Conservation (phyloP, 164 flowering plant genomes). For the Magnolia kwangsiensis region DNA sequence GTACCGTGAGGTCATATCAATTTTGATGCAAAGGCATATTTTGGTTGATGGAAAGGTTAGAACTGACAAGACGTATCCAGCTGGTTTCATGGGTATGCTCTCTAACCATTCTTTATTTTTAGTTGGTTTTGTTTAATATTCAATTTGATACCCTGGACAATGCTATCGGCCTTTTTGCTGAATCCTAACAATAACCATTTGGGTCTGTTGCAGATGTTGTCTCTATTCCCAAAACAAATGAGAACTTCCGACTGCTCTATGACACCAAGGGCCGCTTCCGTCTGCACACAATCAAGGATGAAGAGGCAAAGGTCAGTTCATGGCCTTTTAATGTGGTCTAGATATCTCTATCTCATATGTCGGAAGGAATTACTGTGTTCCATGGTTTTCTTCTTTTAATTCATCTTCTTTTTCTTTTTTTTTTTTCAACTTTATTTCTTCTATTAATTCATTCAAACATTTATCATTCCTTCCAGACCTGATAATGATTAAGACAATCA, state of each 20-base stretch:
- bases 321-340: neutral
- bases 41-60: constrained; percentile 61
- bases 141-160: neutral
- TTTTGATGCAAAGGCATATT: constrained; percentile 58
- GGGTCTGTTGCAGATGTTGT: constrained; percentile 51
- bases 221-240: constrained; percentile 74
- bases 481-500: too few species aligned
- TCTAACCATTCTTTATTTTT: neutral
- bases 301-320: constrained; percentile 64
- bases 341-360: neutral
- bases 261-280: constrained; percentile 88
- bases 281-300: constrained; percentile 69
- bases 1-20: constrained; percentile 51
- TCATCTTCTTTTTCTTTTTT: neutral
- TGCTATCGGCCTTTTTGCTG: neutral
- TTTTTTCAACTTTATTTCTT: neutral
- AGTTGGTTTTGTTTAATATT: neutral
- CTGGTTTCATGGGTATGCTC: constrained; percentile 60
- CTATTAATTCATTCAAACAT: neutral
- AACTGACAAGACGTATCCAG: constrained; percentile 61
- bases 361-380: neutral
- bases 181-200: neutral
- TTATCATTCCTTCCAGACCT: neutral
- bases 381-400: neutral
- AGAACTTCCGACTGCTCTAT: constrained; percentile 81